Percentiles rank a stretch among this genome's conserved stretches.
These are phyloP conservation scores for Brasilioporus rufonigricans DNA, from an alignment of 768 basidiomycete species.

Conservation along the genomic window DNA sequence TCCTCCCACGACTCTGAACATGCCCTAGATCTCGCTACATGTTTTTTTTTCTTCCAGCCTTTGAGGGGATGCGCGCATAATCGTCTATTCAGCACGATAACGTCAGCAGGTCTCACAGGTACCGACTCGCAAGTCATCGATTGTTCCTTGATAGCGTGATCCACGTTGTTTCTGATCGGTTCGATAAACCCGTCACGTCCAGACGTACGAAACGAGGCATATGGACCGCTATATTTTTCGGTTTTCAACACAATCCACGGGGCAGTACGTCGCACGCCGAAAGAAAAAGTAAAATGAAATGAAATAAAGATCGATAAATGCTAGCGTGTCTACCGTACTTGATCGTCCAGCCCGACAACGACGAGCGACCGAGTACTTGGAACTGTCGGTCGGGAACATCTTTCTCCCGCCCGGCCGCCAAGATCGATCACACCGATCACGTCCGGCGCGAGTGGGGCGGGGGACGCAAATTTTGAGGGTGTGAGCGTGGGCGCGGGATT, in stretches of 20 bases:
- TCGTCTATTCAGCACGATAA: neutral
- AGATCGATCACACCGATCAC: neutral
- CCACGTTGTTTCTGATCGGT: conserved; percentile 14
- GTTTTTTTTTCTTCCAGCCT: neutral
- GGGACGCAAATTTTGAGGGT: neutral
- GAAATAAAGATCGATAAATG: neutral
- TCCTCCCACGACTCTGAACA: neutral
- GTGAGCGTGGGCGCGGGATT: neutral
- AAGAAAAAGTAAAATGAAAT: neutral
- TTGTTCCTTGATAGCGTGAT: conserved; percentile 8
- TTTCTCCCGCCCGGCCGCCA: no score
- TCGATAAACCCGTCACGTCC: neutral
- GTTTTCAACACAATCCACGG: neutral
- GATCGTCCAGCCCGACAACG: neutral
- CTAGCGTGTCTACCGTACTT: no score
- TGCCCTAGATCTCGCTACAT: neutral
- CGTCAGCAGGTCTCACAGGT: conserved; percentile 4
- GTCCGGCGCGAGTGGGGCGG: neutral
- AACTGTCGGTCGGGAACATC: neutral
- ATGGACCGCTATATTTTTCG: neutral
- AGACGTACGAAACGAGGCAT: neutral
- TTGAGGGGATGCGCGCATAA: neutral
- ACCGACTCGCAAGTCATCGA: neutral
- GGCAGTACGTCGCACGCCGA: neutral
- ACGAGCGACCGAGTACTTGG: neutral